Evolutionary conservation across 1,284 basidiomycete genomes (phyloP).

Genomic region (Pisolithus thermaeus): DNA sequence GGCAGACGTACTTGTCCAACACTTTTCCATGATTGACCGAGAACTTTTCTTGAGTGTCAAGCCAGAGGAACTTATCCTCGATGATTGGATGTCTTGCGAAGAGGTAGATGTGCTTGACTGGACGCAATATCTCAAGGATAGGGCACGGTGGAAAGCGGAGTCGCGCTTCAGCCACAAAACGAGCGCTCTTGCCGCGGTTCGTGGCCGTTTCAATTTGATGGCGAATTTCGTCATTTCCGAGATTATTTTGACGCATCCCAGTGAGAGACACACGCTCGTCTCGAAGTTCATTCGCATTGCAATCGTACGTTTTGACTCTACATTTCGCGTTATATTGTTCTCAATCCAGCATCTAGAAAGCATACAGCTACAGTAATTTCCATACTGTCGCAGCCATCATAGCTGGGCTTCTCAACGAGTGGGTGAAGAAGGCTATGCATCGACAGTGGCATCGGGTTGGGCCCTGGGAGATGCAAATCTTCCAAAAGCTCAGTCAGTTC

Average conservation of each 20-base stretch:
- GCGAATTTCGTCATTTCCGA: constrained; percentile 81
- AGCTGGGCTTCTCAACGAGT: constrained; percentile 68
- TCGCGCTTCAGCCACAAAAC: constrained; percentile 53
- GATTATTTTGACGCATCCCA: constrained; percentile 62
- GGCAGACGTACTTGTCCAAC: constrained; percentile 64
- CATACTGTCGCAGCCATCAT: constrained; percentile 79
- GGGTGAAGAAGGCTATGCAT: constrained; percentile 65
- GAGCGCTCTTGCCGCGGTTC: constrained; percentile 67
- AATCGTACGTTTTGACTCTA: constrained; percentile 52
- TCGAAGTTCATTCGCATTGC: constrained; percentile 83
- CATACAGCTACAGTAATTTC: constrained; percentile 77
- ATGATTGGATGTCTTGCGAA: constrained; percentile 58
- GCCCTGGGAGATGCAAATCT: constrained; percentile 71
- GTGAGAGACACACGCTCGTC: constrained; percentile 63
- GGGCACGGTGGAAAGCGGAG: constrained; percentile 65
- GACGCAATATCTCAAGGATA: constrained; percentile 74
- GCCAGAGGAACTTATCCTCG: constrained; percentile 77
- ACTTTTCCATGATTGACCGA: constrained; percentile 84
- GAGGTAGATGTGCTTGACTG: constrained; percentile 77
- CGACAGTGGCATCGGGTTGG: constrained; percentile 66
- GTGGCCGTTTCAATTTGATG: constrained; percentile 85
- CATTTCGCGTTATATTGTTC: constrained; percentile 3
- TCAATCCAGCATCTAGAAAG: constrained; percentile 55
- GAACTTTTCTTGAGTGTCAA: constrained; percentile 80
- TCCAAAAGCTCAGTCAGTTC: constrained; percentile 71